phyloP scores from a whole-genome alignment of 352 stramenopile genomes.

The Phytophthora sp. region DNA sequence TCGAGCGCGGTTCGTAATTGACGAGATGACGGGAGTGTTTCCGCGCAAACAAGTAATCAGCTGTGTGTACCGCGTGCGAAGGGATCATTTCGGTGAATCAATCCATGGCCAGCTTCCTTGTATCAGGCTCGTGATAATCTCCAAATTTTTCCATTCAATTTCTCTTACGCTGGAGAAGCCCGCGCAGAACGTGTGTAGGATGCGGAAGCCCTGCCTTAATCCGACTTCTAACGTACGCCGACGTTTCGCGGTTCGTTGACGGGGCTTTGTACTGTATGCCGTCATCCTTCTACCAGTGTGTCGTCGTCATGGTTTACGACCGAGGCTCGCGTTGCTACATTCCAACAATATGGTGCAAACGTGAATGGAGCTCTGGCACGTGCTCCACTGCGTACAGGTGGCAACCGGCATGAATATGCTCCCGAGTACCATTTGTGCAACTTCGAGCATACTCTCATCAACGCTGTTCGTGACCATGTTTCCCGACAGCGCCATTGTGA shows the following conservation, averaged over 20 bases:
- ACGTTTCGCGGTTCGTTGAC: slow-evolving; percentile 33
- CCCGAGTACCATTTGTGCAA: slow-evolving; percentile 9
- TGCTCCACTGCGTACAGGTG: slow-evolving; percentile 8
- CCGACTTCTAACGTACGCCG: background rate
- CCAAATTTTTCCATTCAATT: slow-evolving; percentile 34
- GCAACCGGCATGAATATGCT: slow-evolving; percentile 12
- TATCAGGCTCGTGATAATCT: slow-evolving; percentile 3
- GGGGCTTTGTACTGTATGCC: slow-evolving; percentile 30
- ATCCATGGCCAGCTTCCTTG: no score
- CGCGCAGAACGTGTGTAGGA: slow-evolving; percentile 21
- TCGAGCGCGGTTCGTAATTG: no score
- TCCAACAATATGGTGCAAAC: slow-evolving; percentile 2
- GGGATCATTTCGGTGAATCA: no score
- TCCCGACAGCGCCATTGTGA: background rate
- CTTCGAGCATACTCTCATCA: slow-evolving; percentile 26
- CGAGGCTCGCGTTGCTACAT: slow-evolving; percentile 1
- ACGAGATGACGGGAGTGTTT: no score
- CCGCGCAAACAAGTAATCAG: no score
- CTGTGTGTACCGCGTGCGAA: no score
- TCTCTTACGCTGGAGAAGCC: slow-evolving; percentile 10
- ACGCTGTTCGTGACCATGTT: no score
- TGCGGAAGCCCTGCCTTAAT: slow-evolving; percentile 3
- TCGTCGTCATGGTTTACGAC: slow-evolving; percentile 35
- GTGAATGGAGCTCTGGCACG: slow-evolving; percentile 22
- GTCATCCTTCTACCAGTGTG: slow-evolving; percentile 14